A percentile compares a stretch with the other conserved stretches of the same genome.
Evolutionary conservation across 2,329 filamentous ascomycete species (phyloP).

Genomic region (Trematosphaeria pertusa): DNA sequence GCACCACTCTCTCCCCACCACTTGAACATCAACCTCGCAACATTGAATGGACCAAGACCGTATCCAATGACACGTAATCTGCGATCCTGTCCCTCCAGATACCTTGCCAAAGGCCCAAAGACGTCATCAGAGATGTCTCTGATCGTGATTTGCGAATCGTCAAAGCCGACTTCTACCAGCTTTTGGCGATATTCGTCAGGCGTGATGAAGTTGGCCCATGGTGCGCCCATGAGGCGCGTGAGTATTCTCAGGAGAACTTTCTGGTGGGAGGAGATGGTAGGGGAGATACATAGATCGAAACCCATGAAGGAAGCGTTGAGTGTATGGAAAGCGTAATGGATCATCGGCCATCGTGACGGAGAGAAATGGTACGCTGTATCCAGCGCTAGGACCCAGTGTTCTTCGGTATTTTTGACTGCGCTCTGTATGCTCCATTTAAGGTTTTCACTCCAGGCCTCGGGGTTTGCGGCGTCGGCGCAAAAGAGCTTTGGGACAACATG

Average conservation of each 20-base stretch:
- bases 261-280: constrained; percentile 23
- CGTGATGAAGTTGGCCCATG: constrained; percentile 58
- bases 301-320: constrained; percentile 61
- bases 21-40: constrained; percentile 45
- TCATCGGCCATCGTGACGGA: constrained; percentile 58
- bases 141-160: constrained; percentile 49
- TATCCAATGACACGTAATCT: constrained; percentile 47
- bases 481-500: constrained; percentile 44
- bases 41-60: constrained; percentile 45
- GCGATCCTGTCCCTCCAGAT: constrained; percentile 49
- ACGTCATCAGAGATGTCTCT: constrained; percentile 62
- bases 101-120: constrained; percentile 58
- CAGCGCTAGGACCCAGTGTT: constrained; percentile 62
- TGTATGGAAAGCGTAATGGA: constrained; percentile 50
- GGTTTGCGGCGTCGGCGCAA: constrained; percentile 59
- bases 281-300: constrained; percentile 59
- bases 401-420: constrained; percentile 8
- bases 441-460: constrained; percentile 50
- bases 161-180: constrained; percentile 59
- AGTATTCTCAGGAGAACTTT: constrained; percentile 50
- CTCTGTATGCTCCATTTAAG: constrained; percentile 23
- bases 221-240: constrained; percentile 58
- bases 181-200: constrained; percentile 54
- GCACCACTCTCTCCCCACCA: constrained; percentile 52
- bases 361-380: constrained; percentile 66